Evolutionary conservation across 164 flowering plant genomes (phyloP), one percentile per base, ranked within the genome.

Genomic region (Chimonanthus salicifolius): DNA sequence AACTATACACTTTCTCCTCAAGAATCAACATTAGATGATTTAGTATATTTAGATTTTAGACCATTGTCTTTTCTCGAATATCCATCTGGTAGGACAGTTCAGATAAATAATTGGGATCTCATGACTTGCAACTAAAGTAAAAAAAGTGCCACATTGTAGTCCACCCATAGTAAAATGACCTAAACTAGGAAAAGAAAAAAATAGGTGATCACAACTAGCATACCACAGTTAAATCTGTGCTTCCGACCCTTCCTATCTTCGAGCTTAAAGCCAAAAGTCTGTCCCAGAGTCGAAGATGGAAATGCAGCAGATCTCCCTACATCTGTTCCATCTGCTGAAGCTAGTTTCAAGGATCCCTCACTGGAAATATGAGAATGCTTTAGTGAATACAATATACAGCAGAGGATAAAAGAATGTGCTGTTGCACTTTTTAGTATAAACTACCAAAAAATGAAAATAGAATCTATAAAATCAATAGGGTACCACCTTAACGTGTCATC

Each of bases 201-300:
- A 48, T 8, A 68, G 43, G 16, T 20, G 5, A 20, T 33, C 47
- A 66, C 13, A 46, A 62, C 13, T 6, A 4, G 21, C 88, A 73
- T 86, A 96, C 98, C 98, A 75, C 97, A 88, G 64, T 80, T 83
- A 70, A 96, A 92, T 71, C 99, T 84, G 78, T 96, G 98, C 97
- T 89, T 90, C 72, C 95, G 82, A 47, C 98, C 97, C 78, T 79
- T 94, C 73, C 79, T 89, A 74, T 96, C 99, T 84, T 94, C 80
- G 62, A 96, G 82, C 79, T 96, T 96, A 83, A 94, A 94, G 62
- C 87, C 84, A 82, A 92, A 94, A 20, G 80, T 73, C 67, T 80
- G 79, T 46, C 85, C 80, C 74, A 77, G 18, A 62, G 47, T 75
- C 6, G 89, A 71, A 64, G 89, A 76, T 70, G 84, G 83, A 78